Base-by-base conservation (phyloP, 352 stramenopile species). In the Pythium aphanidermatum region DNA sequence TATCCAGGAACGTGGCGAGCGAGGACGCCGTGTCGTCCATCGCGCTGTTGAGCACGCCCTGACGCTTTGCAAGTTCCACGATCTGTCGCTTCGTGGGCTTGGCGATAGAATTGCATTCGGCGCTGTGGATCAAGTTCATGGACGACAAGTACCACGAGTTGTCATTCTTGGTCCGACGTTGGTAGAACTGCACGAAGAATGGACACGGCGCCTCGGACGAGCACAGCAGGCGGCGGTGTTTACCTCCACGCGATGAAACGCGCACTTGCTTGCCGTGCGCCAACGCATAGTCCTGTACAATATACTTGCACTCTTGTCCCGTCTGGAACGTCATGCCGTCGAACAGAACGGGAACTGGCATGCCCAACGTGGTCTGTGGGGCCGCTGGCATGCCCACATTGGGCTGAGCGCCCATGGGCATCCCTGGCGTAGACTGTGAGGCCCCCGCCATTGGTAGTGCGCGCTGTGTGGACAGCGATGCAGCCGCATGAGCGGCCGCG, bases 131-230 rank as follows among this genome's bases (percentile, higher is more conserved):
- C 24, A 77, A 40, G 9, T 83, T 38, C 11, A 69, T 43, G 6
- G 65, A 77, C 23, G 74, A 86, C 14, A 86, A 60, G 55, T 86
- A 86, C 74, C 74, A 86, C 3, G 59, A 65, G 29, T 62, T 49
- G 53, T 81, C 60, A 11, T 58, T 60, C 52, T 72, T 70, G 51
- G 67, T 75, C 46, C 75, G 74, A 39, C 74, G 70, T 50, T 74
- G 56, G 47, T 83, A 83, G 19, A 83, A 55, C 43, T 83, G 70
- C 55, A 86, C 74, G 59, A 78, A 81, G 60, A 86, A 86, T 23
- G 68, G 59, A 23, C 74, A 86, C 5, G n/a, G n/a, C n/a, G 51
- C 29, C 12, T 46, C 31, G n/a, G 52, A 65, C 12, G 59, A 38
- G 53, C 74, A 86, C 6, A 81, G 47, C 50, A 86, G 46, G 20